phyloP scores from a whole-genome alignment of 129 eudicot species.

The Lactuca sativa region DNA sequence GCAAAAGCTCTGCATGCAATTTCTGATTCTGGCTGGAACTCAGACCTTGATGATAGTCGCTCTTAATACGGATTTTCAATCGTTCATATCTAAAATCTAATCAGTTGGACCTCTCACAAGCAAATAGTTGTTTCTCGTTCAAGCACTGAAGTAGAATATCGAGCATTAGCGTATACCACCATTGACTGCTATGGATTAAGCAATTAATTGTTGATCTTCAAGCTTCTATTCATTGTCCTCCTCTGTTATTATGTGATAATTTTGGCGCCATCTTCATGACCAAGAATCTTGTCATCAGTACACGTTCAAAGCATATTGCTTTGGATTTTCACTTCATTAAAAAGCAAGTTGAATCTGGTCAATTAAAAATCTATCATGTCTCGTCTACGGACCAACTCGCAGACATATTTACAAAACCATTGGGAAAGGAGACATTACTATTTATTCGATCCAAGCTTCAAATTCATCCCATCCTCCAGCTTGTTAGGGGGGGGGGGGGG shows the following conservation, averaged over 20 bases:
- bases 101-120: background rate
- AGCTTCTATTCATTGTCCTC: background rate
- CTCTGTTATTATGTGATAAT: background rate
- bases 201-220: background rate
- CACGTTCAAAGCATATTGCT: background rate
- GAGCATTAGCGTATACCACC: background rate
- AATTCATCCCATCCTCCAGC: background rate
- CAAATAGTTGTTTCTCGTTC: no score
- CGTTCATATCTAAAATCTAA: background rate
- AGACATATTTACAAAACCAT: background rate
- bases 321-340: background rate
- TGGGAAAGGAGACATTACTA: background rate
- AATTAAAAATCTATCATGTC: background rate
- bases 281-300: background rate
- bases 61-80: background rate
- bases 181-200: background rate
- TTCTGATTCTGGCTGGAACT: no score
- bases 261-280: background rate
- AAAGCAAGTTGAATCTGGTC: background rate
- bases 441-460: background rate
- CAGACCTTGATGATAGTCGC: background rate
- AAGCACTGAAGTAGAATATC: background rate
- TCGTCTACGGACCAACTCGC: background rate
- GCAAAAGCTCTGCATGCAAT: no score
- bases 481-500: background rate